Evolutionary conservation across 805 yeast genomes (phyloP), one percentile per base, ranked within the genome.

Genomic region (Metschnikowia similis): DNA sequence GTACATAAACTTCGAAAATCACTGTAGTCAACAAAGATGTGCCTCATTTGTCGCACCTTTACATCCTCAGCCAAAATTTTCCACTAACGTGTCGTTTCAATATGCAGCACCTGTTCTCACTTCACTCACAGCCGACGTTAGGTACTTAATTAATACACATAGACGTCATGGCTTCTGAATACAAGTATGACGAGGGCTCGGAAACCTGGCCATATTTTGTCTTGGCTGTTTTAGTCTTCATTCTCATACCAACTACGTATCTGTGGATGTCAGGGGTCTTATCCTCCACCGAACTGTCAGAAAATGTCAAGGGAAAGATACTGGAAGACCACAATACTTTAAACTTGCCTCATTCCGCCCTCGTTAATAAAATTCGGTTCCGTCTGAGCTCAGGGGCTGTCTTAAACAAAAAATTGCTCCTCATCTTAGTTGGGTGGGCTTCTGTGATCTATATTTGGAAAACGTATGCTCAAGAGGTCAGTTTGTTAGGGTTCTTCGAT

Each of bases 201-300:
- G 94, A 88, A 60, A 89, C 94, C 1, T 90, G 97, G 96, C 97
- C 97, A 37, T 89, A 84, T 65, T 91, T 91, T 62, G 80, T 86
- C 47, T 66, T 87, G 62, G 90, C 97, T 2, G 70, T 88, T 45
- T 68, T 86, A 47, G 71, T 87, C 27, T 80, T 87, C 52, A 79
- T 83, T 16, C 74, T 88, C 51, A 65, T 89, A 36, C 97, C 97
- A 6, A 58, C 77, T 52, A 83, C 89, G 10, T 49, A 76, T 13
- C 57, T 54, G 39, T 72, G 66, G 60, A 41, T 66, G 6, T 40
- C 54, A 30, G 52, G 65, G 10, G 55, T 63, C 9, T 44, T 49
- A 13, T 45, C 53, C 5, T 57, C 53, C 47, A 5, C 32, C 14
- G 46, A 11, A 30, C 35, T 35, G 39, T 63, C 66, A 45, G 47